phyloP scores from a whole-genome alignment of 345 rosid genomes.

The Brassica rapa region DNA sequence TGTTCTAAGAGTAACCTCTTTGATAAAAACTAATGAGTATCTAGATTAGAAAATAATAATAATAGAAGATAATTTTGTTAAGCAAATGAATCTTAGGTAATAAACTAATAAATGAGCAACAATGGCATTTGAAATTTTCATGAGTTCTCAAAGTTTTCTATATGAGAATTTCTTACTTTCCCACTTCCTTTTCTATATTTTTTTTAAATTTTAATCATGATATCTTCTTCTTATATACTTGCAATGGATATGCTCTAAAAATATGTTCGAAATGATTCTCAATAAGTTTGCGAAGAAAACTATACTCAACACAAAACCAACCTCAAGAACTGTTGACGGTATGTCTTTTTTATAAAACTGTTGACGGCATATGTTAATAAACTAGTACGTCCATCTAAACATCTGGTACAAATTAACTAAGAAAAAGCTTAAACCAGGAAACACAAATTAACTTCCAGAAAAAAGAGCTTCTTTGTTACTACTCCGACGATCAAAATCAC shows the following conservation, averaged over 20 bases:
- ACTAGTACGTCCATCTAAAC: neutral
- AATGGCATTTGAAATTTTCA: neutral
- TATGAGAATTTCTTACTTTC: neutral
- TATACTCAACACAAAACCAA: neutral
- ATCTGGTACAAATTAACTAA: neutral
- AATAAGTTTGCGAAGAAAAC: neutral
- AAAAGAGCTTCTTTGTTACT: slow-evolving; percentile 25
- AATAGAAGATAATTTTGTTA: too few relatives aligned
- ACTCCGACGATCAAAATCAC: slow-evolving; percentile 17
- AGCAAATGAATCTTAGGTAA: neutral
- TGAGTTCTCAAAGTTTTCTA: neutral
- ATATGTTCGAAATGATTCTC: neutral
- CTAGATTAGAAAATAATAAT: neutral
- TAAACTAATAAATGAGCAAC: neutral
- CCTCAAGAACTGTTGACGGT: neutral
- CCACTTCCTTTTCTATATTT: neutral
- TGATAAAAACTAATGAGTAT: neutral
- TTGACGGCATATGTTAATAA: neutral
- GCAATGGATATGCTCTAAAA: neutral
- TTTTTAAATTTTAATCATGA: too few relatives aligned
- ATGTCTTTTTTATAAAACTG: neutral
- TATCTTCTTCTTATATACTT: neutral
- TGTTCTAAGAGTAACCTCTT: neutral
- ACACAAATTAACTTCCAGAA: neutral
- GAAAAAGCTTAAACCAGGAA: slow-evolving; percentile 1